Base-by-base conservation (phyloP, 2,329 filamentous ascomycete genomes). In the Neonectria coccinea region DNA sequence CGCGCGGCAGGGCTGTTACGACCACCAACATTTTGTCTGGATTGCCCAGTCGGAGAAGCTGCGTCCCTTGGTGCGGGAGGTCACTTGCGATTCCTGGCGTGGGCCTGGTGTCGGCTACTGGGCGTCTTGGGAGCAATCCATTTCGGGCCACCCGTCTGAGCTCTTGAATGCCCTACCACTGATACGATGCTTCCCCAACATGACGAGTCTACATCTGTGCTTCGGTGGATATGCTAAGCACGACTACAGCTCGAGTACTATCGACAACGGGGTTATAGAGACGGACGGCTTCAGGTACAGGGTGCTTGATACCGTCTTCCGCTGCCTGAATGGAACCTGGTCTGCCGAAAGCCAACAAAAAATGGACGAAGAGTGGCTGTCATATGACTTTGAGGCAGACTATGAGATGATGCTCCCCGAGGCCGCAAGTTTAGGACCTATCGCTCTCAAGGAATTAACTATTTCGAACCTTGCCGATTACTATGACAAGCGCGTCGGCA, bases 71-170 rank as follows among this genome's bases (percentile, higher is more conserved):
- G 64, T 66, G 20, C 50, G 64, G 33, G 60, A 66, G 18, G 56
- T 59, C 16, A 66, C 60, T n/a, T 55, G 56, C 51, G 64, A 66
- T 41, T 64, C 64, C n/a, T 66, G 60, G 20, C 56, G 55, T 2
- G 56, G 56, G 18, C 45, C 25, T 11, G 11, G 16, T 5, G 39
- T 42, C 16, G 25, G 29, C 18, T 11, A 55, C n/a, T 9, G n/a
- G 36, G 36, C 36, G 36, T 39, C 36, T 39, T 8, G 36, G 20
- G 20, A 22, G 31, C 22, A 36, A 5, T 55, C 31, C 45, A 11
- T 11, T 7, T 63, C 58, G 22, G 16, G 20, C 7, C 22, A 53
- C 3, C 63, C 63, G 5, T 5, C 27, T 14, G 45, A 45, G 2
- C 65, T 67, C 31, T 22, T 65, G 20, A 59, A 62, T 33, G 51